phyloP scores from a whole-genome alignment of 2,329 filamentous ascomycete genomes.

The Parasarocladium wereldwijsianum region DNA sequence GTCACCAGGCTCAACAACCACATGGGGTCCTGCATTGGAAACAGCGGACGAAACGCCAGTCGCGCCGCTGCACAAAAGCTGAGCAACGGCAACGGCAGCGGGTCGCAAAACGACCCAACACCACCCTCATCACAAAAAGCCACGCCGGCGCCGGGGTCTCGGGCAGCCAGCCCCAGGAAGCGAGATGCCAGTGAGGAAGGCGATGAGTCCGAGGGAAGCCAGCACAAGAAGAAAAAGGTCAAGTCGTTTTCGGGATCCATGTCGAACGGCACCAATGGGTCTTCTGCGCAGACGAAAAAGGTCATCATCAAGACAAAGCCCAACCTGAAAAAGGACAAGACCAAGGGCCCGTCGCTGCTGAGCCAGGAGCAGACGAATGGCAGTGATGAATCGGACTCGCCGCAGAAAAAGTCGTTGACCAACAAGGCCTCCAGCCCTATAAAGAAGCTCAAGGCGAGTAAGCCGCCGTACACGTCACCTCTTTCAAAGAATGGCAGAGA shows the following conservation, averaged over 20 bases:
- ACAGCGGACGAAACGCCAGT: conserved; percentile 48
- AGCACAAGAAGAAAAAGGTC: conserved; percentile 42
- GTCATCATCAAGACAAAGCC: conserved; percentile 39
- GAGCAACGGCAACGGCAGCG: conserved; percentile 40
- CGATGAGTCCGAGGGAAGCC: conserved; percentile 32
- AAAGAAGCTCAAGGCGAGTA: conserved; percentile 28
- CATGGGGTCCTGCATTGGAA: conserved; percentile 54
- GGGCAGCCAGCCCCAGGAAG: conserved; percentile 40
- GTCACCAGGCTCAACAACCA: conserved; percentile 53
- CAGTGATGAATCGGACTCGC: conserved; percentile 14
- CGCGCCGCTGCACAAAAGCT: conserved; percentile 49
- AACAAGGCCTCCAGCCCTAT: conserved; percentile 23
- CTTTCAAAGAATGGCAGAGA: conserved; percentile 33
- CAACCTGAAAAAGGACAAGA: conserved; percentile 37
- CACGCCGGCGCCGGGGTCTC: conserved; percentile 40
- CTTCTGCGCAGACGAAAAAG: conserved; percentile 32
- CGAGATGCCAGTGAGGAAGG: conserved; percentile 42
- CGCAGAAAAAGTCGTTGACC: conserved; percentile 18
- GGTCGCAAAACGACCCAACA: conserved; percentile 38
- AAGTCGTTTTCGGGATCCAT: conserved; percentile 21
- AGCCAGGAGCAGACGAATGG: conserved; percentile 31
- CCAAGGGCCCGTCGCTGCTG: conserved; percentile 33
- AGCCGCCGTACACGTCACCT: conserved; percentile 32
- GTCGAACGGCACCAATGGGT: conserved; percentile 1
- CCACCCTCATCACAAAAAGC: conserved; percentile 49